A percentile compares a stretch with the other conserved stretches of the same genome.
Conservation (phyloP, 2,329 filamentous ascomycete genomes). For the Tolypocladium cylindrosporum region DNA sequence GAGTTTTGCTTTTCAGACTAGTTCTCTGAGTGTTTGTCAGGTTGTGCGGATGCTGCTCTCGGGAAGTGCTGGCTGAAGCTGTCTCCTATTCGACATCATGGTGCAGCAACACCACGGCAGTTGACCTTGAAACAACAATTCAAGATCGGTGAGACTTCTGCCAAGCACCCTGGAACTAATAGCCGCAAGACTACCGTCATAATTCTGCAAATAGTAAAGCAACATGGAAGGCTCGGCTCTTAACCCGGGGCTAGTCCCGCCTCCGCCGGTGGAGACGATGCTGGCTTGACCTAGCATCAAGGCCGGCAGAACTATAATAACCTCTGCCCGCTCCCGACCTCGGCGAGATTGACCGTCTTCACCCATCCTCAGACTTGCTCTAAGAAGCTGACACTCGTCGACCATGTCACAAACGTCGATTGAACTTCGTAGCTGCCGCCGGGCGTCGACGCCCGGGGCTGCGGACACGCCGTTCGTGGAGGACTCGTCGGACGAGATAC, state of each 20-base stretch:
- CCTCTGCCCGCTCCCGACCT: neutral
- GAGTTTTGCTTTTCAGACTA: too few species aligned
- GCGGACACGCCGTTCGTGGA: neutral
- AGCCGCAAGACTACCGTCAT: too few species aligned
- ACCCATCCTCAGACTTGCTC: neutral
- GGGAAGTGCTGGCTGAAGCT: too few species aligned
- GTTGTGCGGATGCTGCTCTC: too few species aligned
- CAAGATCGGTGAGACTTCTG: too few species aligned
- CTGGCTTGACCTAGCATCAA: neutral
- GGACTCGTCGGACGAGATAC: neutral
- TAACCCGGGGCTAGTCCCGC: neutral
- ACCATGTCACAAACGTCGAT: neutral
- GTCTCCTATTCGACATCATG: too few species aligned
- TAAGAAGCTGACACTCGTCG: neutral
- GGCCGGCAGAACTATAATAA: neutral
- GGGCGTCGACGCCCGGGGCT: neutral
- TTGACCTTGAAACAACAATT: too few species aligned
- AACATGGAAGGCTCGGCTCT: neutral
- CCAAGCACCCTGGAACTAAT: too few species aligned
- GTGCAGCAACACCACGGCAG: too few species aligned
- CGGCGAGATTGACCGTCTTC: neutral
- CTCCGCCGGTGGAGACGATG: neutral
- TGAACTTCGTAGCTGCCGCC: neutral
- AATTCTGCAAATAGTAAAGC: too few species aligned
- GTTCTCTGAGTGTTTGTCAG: too few species aligned